Evolutionary conservation across 140 eudicot species (phyloP), one percentile per base, ranked within the genome.

Genomic region (Anethum foeniculum): DNA sequence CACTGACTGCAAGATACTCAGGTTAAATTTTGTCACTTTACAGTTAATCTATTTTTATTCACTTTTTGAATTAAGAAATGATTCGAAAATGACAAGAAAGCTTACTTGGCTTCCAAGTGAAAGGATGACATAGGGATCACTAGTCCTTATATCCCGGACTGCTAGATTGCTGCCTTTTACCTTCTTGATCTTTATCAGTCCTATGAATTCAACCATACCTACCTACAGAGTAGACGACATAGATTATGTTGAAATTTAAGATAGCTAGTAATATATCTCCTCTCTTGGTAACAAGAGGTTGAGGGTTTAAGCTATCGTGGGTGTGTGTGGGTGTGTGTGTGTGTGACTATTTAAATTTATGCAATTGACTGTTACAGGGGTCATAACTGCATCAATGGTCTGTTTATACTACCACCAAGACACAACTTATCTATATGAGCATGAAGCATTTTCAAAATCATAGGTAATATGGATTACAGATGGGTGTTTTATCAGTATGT

Each of bases 131-230:
- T 34, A 34, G 38, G 38, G 38, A 34, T 34, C 38, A 3, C 38
- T 34, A 34, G 38, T 34, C 38, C 38, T 34, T 34, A 34, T 34
- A 34, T 34, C 38, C 3, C 38, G 38, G 38, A 34, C 38, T 34
- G 38, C 38, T 76, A 94, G 85, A 82, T 94, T 94, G 65, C 93
- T 94, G 81, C 98, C 98, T 90, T 85, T 87, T 51, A 94, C 92
- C 85, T 86, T 93, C 21, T 89, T 92, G 73, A 94, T 96, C 80
- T 92, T 92, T 27, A 94, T 92, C 83, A 94, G 76, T 73, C 98
- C 98, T 69, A 94, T 83, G 79, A 94, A 94, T 86, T 94, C 98
- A 52, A 94, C 87, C 97, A 94, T 94, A 77, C 98, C 97, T 83
- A 96, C 96, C 98, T 94, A 23, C 47, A 73, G 54, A 73, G 87